phyloP scores from a whole-genome alignment of 495 filamentous ascomycete genomes.

The Neurospora pannonica region DNA sequence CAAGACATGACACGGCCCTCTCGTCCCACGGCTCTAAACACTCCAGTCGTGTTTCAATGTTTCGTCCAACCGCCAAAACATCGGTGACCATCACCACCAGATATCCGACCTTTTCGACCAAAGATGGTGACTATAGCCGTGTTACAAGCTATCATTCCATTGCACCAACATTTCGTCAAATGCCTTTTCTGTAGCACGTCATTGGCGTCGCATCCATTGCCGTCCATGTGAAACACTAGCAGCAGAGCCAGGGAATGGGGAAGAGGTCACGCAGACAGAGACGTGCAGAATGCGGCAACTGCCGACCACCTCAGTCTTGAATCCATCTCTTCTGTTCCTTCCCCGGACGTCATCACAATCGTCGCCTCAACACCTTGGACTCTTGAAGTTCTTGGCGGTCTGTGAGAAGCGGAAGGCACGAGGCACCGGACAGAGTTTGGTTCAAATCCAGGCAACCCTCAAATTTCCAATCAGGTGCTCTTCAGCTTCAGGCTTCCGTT shows the following conservation, averaged over 20 bases:
- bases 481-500: neutral
- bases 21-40: neutral
- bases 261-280: neutral
- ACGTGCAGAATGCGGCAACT: neutral
- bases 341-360: neutral
- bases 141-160: neutral
- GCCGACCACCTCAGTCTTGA: neutral
- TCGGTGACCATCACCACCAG: neutral
- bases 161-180: neutral
- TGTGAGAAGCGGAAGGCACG: neutral
- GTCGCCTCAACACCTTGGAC: neutral
- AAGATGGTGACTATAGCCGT: neutral
- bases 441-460: neutral
- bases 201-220: neutral
- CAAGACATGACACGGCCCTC: neutral
- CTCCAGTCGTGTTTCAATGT: neutral
- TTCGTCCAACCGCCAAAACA: neutral
- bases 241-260: neutral
- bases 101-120: neutral
- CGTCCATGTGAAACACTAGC: neutral
- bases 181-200: neutral
- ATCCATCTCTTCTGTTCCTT: neutral
- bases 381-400: neutral
- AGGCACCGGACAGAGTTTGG: neutral
- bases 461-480: neutral